phyloP scores from a whole-genome alignment of 345 rosid species.

The Eucalyptus tenuipes region DNA sequence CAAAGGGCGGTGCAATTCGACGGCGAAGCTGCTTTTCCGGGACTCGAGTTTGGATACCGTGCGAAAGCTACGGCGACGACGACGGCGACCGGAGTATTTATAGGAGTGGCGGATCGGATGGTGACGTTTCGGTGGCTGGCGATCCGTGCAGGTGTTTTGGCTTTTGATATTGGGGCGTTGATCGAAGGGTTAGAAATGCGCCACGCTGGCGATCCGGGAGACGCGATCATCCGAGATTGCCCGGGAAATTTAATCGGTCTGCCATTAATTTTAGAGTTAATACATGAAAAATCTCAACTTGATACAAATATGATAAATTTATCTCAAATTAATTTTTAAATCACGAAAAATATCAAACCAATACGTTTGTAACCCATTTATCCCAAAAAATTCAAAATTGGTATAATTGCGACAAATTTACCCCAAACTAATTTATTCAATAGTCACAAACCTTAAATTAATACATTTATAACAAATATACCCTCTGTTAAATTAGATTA shows the following conservation, averaged over 20 bases:
- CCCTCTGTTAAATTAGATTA: too few relatives aligned
- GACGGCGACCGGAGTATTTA: background rate
- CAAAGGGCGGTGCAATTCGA: background rate
- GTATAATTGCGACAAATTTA: too few relatives aligned
- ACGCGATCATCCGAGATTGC: background rate
- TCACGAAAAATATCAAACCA: too few relatives aligned
- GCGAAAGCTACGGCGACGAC: background rate
- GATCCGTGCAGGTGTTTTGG: background rate
- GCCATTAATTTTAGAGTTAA: background rate
- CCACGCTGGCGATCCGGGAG: conserved; percentile 8
- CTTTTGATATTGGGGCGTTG: background rate
- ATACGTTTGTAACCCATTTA: too few relatives aligned
- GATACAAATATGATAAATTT: too few relatives aligned
- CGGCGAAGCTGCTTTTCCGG: background rate
- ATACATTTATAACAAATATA: too few relatives aligned
- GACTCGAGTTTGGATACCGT: background rate
- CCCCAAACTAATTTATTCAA: too few relatives aligned
- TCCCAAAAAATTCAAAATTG: too few relatives aligned
- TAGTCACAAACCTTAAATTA: too few relatives aligned
- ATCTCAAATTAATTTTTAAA: too few relatives aligned
- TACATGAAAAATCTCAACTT: too few relatives aligned
- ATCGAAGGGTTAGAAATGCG: background rate
- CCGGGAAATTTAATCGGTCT: background rate
- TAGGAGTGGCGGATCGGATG: background rate
- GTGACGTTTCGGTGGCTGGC: background rate